Evolutionary conservation across 345 rosid species (phyloP), one percentile per base, ranked within the genome.

Genomic region (Kernera saxatilis): DNA sequence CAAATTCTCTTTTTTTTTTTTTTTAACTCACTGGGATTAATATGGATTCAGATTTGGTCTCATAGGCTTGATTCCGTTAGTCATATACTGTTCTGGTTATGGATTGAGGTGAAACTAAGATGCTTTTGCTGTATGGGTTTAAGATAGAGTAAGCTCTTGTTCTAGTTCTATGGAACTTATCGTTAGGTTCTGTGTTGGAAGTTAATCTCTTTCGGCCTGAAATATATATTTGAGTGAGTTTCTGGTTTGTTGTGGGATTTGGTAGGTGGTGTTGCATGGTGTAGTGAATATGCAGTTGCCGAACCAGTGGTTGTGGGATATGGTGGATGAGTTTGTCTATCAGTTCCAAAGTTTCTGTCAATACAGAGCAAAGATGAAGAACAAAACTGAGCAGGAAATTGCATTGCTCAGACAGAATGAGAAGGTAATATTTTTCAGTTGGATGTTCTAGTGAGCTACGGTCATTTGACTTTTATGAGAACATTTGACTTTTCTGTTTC

Each of bases 261-360:
- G 53, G 40, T 64, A 88, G 94, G 99, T 94, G 41, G 96, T 92
- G 69, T 74, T 94, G 93, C 97, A 87, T 39, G 97, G 96, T 8
- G 93, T 87, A 46, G 97, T 94, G 78, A 94, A 87, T 76, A 94
- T 91, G 98, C 98, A 94, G 58, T 52, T 94, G 69, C 99, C 99
- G 1, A 94, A 91, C 59, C 99, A 94, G 83, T 94, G 99, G 98
- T 60, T 94, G 81, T 94, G 99, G 99, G 98, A 94, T 71, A 89
- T 94, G 99, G 98, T 94, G 74, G 98, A 94, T 83, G 99, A 94
- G 86, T 94, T 91, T 84, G 93, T 94, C 4, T 94, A 94, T 74
- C 99, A 94, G 77, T 94, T 94, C 62, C 99, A 91, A 84, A 89
- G 96, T 61, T 94, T 94, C 67, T 94, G 99, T 45, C 99, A 94